phyloP scores from a whole-genome alignment of 106 monocot genomes.

The Dioscorea zingiberensis region DNA sequence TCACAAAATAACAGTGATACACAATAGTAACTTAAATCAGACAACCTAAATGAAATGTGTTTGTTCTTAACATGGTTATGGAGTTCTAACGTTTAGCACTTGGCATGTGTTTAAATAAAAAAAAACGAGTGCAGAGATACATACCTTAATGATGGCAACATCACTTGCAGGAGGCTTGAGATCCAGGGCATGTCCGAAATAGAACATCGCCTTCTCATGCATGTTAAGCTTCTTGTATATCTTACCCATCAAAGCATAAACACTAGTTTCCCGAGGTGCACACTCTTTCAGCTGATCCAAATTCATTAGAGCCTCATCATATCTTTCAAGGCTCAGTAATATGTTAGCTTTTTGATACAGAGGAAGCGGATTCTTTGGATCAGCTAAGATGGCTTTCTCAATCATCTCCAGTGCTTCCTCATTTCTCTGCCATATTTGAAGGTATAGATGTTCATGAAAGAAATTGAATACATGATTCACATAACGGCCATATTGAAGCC shows the following conservation, averaged over 20 bases:
- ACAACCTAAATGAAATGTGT: too few species aligned
- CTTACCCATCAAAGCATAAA: constrained; percentile 90
- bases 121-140: background rate
- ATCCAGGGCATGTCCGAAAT: constrained; percentile 88
- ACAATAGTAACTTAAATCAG: too few species aligned
- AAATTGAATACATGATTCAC: too few species aligned
- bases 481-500: too few species aligned
- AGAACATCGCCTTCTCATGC: constrained; percentile 89
- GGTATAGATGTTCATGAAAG: too few species aligned
- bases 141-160: constrained; percentile 78
- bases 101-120: too few species aligned
- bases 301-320: constrained; percentile 65
- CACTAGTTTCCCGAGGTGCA: constrained; percentile 72
- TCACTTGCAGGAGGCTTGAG: constrained; percentile 84
- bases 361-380: constrained; percentile 84
- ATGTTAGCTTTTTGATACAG: constrained; percentile 84
- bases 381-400: constrained; percentile 73
- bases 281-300: constrained; percentile 66
- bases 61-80: too few species aligned
- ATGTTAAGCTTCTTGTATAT: constrained; percentile 79
- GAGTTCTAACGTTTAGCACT: too few species aligned
- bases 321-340: constrained; percentile 69
- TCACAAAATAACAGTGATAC: too few species aligned
- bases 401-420: constrained; percentile 78
- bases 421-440: constrained; percentile 46